A percentile compares a stretch with the other conserved stretches of the same genome.
phyloP scores from a whole-genome alignment of 495 filamentous ascomycete species.

The Podospora comata region DNA sequence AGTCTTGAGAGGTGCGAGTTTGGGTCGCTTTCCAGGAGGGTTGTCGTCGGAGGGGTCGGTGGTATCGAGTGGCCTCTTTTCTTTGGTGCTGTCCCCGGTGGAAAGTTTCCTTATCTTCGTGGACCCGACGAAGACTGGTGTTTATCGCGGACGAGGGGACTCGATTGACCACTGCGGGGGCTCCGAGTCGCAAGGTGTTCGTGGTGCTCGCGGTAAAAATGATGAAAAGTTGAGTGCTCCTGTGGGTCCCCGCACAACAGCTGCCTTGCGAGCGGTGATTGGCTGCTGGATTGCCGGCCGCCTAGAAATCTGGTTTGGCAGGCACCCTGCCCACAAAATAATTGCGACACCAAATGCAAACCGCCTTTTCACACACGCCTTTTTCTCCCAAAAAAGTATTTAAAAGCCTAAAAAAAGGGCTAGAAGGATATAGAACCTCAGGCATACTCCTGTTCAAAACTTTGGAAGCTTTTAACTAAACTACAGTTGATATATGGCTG shows the following conservation, averaged over 20 bases:
- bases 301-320: too few species aligned
- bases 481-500: too few species aligned
- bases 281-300: not conserved
- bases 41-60: not conserved
- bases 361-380: too few species aligned
- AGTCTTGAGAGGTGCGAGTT: not conserved
- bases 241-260: constrained; percentile 7
- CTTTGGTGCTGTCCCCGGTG: not conserved
- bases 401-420: too few species aligned
- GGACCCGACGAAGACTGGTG: not conserved
- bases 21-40: not conserved
- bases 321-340: too few species aligned
- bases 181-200: not conserved
- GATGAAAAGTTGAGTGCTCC: constrained; percentile 13
- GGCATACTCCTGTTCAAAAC: too few species aligned
- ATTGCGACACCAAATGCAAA: too few species aligned
- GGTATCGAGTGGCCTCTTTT: not conserved
- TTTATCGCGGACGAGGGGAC: not conserved
- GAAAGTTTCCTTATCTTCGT: not conserved
- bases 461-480: too few species aligned
- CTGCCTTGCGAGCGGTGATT: constrained; percentile 1
- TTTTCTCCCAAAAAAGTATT: too few species aligned
- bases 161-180: not conserved
- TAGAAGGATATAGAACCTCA: too few species aligned
- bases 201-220: constrained; percentile 7